Evolutionary conservation across 2,329 filamentous ascomycete genomes (phyloP).

Genomic region (Westerdykella sp.): DNA sequence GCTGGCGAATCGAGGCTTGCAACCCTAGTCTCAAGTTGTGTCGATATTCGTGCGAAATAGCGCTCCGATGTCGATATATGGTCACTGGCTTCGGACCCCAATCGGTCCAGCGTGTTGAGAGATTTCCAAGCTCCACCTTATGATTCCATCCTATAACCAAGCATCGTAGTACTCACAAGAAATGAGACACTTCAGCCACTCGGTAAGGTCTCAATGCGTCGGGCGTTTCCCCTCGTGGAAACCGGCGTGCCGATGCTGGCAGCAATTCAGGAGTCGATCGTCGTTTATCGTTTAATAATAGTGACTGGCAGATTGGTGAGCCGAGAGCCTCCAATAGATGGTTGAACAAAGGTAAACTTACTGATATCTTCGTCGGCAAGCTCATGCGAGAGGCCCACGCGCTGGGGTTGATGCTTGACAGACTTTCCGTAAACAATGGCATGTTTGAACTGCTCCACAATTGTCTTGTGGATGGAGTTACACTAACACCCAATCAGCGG

Average conservation of each 20-base stretch:
- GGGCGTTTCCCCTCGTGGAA: conserved; percentile 17
- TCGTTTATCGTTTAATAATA: conserved; percentile 38
- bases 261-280: conserved; percentile 13
- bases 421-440: conserved; percentile 97
- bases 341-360: conserved; percentile 42
- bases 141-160: conserved; percentile 20
- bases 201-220: conserved; percentile 18
- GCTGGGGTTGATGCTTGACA: conserved; percentile 96
- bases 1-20: conserved; percentile 30
- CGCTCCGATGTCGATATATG: conserved; percentile 28
- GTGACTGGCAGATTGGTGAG: conserved; percentile 35
- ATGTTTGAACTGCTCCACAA: conserved; percentile 90
- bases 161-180: conserved; percentile 20
- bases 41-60: conserved; percentile 19
- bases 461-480: conserved; percentile 93
- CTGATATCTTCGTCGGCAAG: conserved; percentile 95
- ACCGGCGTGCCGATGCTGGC: conserved; percentile 14
- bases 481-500: conserved; percentile 56
- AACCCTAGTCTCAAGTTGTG: conserved; percentile 29
- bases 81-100: conserved; percentile 26
- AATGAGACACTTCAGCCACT: conserved; percentile 31
- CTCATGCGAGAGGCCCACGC: conserved; percentile 85
- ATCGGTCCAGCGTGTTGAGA: conserved; percentile 26
- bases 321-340: conserved; percentile 8
- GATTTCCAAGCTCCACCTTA: conserved; percentile 21